Percentiles rank a stretch among this genome's conserved stretches.
Conservation (phyloP, 805 yeast species). For the Pichia rugopelliculosa region DNA sequence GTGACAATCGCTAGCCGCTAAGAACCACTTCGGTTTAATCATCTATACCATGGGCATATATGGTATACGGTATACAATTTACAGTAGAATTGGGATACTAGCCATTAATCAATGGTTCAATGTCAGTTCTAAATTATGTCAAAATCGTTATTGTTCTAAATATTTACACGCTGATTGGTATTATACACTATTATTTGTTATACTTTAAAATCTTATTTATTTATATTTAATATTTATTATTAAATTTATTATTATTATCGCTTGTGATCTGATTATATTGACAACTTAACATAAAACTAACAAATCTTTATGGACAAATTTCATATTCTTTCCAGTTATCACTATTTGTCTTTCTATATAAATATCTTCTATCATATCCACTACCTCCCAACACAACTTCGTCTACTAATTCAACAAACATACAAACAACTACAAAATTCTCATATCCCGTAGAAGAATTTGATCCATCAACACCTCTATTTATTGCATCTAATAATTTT, state of each 20-base stretch:
- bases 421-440: slow-evolving; percentile 61
- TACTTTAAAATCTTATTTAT: not conserved
- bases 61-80: too few species aligned
- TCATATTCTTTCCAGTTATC: slow-evolving; percentile 73
- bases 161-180: not conserved
- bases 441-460: slow-evolving; percentile 48
- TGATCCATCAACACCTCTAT: slow-evolving; percentile 74
- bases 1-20: not conserved
- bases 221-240: not conserved
- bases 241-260: not conserved
- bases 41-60: not conserved
- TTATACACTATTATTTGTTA: too few species aligned
- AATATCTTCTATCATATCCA: slow-evolving; percentile 40
- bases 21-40: not conserved
- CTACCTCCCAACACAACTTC: slow-evolving; percentile 50
- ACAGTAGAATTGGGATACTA: too few species aligned
- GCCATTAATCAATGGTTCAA: too few species aligned
- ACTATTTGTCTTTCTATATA: slow-evolving; percentile 42
- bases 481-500: slow-evolving; percentile 58
- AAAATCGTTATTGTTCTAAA: not conserved
- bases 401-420: slow-evolving; percentile 69
- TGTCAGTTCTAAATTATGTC: too few species aligned
- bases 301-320: slow-evolving; percentile 55
- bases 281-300: not conserved
- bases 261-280: too few species aligned